Base-by-base conservation (phyloP, 805 yeast genomes). In the Myxozyma geophila region DNA sequence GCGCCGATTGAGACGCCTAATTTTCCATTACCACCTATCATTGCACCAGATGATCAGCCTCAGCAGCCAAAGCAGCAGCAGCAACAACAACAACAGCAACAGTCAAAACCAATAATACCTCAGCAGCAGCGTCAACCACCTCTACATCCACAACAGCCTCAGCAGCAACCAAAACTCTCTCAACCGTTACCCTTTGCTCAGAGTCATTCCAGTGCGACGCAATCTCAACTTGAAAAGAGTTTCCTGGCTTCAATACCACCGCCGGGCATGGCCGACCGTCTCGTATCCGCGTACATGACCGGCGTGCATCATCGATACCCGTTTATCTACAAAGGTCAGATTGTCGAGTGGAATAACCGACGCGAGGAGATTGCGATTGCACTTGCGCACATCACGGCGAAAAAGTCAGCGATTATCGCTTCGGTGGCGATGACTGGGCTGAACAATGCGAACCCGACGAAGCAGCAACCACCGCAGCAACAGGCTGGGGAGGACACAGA, bases 271-370 rank as follows among this genome's bases (percentile, higher is more conserved):
- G 66, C 67, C 8, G 56, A 55, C 40, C 51, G 60, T 15, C 53
- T 65, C 0, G 60, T 65, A 8, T 53, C 61, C 4, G 68, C 68
- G 10, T 65, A 65, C 48, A 6, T 59, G 17, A 48, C 50, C 13
- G 68, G 68, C 19, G 58, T 65, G 2, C 68, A 65, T 35, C 53
- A 46, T 57, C 52, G 68, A 28, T 65, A 62, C 37, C 67, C 67
- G 39, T 63, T 65, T 43, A 53, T 65, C 5, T 59, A 59, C 48
- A 39, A 36, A 23, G 59, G 60, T 9, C 61, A 59, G 21, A 53
- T 65, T n/a, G 7, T 55, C 9, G 58, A 55, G 7, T 52, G 60
- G 67, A 61, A 58, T 50, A 43, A 13, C 10, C 44, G 50, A 3
- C 58, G 68, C 8, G 54, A 55, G 23, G 64, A 59, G 19, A 41